Conservation (phyloP, 768 basidiomycete species). For the Fistulinella prunicolor region DNA sequence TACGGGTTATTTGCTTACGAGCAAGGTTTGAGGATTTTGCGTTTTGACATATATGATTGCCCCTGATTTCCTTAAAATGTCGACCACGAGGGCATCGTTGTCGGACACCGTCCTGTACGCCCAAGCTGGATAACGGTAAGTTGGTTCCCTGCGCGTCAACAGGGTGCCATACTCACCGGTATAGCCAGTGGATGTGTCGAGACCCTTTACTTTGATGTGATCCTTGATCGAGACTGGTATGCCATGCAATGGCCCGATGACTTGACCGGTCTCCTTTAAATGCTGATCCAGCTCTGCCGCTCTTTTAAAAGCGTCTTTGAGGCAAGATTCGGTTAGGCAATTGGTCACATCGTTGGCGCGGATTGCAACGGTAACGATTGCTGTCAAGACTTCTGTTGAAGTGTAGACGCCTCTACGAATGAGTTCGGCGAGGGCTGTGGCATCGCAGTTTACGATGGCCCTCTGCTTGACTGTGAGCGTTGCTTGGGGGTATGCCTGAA, state of each 20-base stretch:
- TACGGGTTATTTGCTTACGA: slow-evolving; percentile 33
- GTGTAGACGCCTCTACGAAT: slow-evolving; percentile 23
- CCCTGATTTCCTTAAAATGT: slow-evolving; percentile 44
- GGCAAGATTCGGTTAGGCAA: slow-evolving; percentile 58
- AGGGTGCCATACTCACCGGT: slow-evolving; percentile 10
- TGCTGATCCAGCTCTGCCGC: slow-evolving; percentile 51
- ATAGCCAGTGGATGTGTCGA: slow-evolving; percentile 39
- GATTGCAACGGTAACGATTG: slow-evolving; percentile 27
- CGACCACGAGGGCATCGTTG: slow-evolving; percentile 42
- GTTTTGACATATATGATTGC: slow-evolving; percentile 47
- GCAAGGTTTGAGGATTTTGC: slow-evolving; percentile 47
- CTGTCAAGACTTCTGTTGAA: slow-evolving; percentile 24
- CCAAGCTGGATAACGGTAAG: slow-evolving; percentile 34
- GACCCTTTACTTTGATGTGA: slow-evolving; percentile 44
- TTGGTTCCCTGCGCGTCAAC: background rate
- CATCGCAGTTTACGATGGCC: slow-evolving; percentile 30
- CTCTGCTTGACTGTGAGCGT: slow-evolving; percentile 26
- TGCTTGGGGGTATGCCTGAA: slow-evolving; percentile 28
- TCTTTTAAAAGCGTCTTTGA: slow-evolving; percentile 46
- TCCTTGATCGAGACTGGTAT: slow-evolving; percentile 47
- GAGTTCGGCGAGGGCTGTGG: slow-evolving; percentile 24
- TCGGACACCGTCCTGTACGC: slow-evolving; percentile 37
- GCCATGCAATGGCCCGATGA: slow-evolving; percentile 46
- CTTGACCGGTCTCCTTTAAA: slow-evolving; percentile 42
- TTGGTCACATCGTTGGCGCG: slow-evolving; percentile 39